phyloP scores from a whole-genome alignment of 2,329 filamentous ascomycete genomes.

The Calonectria ilicicola region DNA sequence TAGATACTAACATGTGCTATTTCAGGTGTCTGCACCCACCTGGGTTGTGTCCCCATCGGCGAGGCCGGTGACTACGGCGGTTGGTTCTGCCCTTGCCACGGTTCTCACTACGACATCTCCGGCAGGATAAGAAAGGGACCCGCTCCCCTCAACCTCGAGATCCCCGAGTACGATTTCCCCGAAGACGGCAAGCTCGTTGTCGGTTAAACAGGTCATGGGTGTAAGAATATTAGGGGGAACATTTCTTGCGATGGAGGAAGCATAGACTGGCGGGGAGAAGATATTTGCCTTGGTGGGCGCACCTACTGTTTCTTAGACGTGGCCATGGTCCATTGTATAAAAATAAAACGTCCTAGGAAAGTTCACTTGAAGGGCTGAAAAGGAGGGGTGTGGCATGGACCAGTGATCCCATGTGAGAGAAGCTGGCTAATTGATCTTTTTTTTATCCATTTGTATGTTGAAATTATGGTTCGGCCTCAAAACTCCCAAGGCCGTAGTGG shows the following conservation, averaged over 20 bases:
- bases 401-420: constrained; percentile 32
- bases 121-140: constrained; percentile 98
- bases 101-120: constrained; percentile 99
- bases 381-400: constrained; percentile 26
- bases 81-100: constrained; percentile 99
- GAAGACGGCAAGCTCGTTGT: constrained; percentile 91
- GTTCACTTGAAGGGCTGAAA: constrained; percentile 37
- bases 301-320: constrained; percentile 51
- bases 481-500: neutral
- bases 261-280: constrained; percentile 39
- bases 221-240: constrained; percentile 41
- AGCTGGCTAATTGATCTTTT: constrained; percentile 39
- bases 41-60: constrained; percentile 99
- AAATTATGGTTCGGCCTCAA: neutral
- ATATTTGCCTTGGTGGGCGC: constrained; percentile 38
- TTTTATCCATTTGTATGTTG: constrained; percentile 27
- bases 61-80: constrained; percentile 98
- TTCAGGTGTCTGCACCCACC: constrained; percentile 97
- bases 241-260: constrained; percentile 29
- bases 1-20: constrained; percentile 26
- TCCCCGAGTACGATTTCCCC: constrained; percentile 92
- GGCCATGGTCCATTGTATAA: constrained; percentile 52
- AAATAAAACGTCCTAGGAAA: constrained; percentile 50
- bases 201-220: constrained; percentile 73
- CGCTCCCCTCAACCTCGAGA: constrained; percentile 96